Base-by-base conservation (phyloP, 148 eudicot species). In the Rhododendron simsii region DNA sequence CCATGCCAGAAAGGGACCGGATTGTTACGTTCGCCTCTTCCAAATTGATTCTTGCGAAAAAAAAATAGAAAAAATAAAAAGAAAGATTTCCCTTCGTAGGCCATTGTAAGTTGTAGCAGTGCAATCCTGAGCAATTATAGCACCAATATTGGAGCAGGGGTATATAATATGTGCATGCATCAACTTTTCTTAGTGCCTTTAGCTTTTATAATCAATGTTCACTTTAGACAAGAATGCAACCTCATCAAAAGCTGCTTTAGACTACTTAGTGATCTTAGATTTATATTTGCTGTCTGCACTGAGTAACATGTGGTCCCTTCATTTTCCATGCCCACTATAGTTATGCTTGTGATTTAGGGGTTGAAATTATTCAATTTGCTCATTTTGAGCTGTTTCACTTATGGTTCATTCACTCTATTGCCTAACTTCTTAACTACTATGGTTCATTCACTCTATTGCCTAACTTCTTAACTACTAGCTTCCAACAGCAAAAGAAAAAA, bases 171-270 rank as follows among this genome's bases (percentile, higher is more conserved):
- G 83, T 53, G 41, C 59, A 63, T 80, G 76, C 76, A 71, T 35
- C 39, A 63, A 14, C 18, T 82, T 55, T 44, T 76, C 15, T 8
- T 21, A 82, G 85, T 57, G 59, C 57, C 74, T n/a, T 55, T 83
- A 33, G 23, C 77, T 50, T 83, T 83, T 55, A 83, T 78, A 78
- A 33, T 78, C 83, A 53, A 59, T 63, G 1, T 45, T 87, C 82
- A 78, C 88, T 87, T 87, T 87, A 74, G 61, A 83, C 86, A 87
- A 83, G 50, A 77, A 77, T 83, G 88, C 83, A 61, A 48, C n/a
- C 79, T 87, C 86, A 83, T 87, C 86, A 83, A 78, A 87, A 87
- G 88, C 81, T 18, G 75, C 86, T 83, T 83, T 77, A 44, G 33
- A 50, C 79, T 83, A 81, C 83, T 78, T n/a, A 83, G 21, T 83